These are phyloP conservation scores for Adansonia gregorii DNA, from an alignment of 441 rosid genomes.

Conservation along the genomic window DNA sequence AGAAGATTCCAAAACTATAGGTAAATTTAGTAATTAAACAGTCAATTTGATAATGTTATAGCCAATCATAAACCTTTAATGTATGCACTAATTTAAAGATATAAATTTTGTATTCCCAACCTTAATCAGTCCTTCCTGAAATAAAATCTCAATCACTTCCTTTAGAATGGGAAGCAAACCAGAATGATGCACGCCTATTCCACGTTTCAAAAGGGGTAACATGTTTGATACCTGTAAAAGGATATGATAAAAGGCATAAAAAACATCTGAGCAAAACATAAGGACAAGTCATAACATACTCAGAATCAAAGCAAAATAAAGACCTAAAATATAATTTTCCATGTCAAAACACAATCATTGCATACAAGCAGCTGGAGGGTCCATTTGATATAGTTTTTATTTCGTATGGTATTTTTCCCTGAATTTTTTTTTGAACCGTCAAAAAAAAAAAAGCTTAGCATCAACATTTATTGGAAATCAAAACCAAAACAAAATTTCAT, in stretches of 20 bases:
- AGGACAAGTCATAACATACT: slow-evolving; percentile 3
- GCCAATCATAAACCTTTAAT: slow-evolving; percentile 19
- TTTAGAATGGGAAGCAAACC: slow-evolving; percentile 97
- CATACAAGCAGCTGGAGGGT: neutral
- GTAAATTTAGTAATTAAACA: slow-evolving; percentile 18
- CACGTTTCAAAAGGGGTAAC: slow-evolving; percentile 94
- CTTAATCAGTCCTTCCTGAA: slow-evolving; percentile 97
- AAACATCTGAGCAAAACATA: slow-evolving; percentile 17
- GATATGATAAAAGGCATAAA: slow-evolving; percentile 23
- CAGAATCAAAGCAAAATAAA: neutral
- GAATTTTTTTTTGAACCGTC: neutral
- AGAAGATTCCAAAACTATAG: slow-evolving; percentile 10
- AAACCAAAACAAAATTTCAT: neutral
- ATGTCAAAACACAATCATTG: slow-evolving; percentile 1
- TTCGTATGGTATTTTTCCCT: neutral
- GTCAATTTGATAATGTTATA: slow-evolving; percentile 2
- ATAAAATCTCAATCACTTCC: slow-evolving; percentile 96
- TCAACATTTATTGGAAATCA: neutral
- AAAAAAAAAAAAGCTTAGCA: neutral
- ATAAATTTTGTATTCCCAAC: slow-evolving; percentile 40
- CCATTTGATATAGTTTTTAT: neutral
- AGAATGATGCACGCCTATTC: slow-evolving; percentile 98
- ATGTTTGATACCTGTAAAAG: slow-evolving; percentile 80
- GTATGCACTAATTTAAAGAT: slow-evolving; percentile 15
- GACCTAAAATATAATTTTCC: slow-evolving; percentile 11